Evolutionary conservation across 2,329 filamentous ascomycete genomes (phyloP), one percentile per base, ranked within the genome.

Genomic region (Coleophoma eucalyptorum): DNA sequence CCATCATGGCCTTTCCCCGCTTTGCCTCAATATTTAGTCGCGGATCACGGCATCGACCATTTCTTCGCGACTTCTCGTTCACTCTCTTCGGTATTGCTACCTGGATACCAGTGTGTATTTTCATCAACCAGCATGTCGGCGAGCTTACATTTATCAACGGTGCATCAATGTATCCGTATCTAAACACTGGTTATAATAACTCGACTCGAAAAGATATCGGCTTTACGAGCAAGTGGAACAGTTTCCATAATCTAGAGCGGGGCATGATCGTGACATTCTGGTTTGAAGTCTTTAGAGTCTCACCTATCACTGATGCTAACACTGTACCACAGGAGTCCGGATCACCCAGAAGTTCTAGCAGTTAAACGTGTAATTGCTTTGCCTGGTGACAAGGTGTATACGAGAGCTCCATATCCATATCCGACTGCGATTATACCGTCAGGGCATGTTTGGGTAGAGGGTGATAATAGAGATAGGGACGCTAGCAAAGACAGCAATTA

Each of bases 391-490:
- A 74, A 81, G 1, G 82, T 97, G 31, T 76, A 73, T 50, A 87
- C 88, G 38, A 77, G 80, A 51, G 68, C 74, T 48, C 84, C 83
- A 16, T 87, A 83, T 64, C 77, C 81, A 8, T 67, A 76, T 15
- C 59, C 72, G 1, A 75, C 69, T 8, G 73, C 88, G 43, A 77
- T 79, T 55, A 81, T 99, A 19, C 93, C 92, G 5, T 78, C 78
- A 55, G 90, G 90, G 16, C 92, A 97, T 72, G 78, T 97, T 26
- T 99, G 94, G 94, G 83, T 99, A 1, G 93, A 97, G 67, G 94
- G 94, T 1, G 94, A 99, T 12, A 68, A 69, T 41, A 62, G 58
- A 51, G 80, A 80, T 61, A 80, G 81, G 60, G 77, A 80, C 46
- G 80, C 81, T 61, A 90, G 83, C 50, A 68, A 85, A 53, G 94